Evolutionary conservation across 2,329 filamentous ascomycete species (phyloP), one percentile per base, ranked within the genome.

Genomic region (Pyricularia sp.): DNA sequence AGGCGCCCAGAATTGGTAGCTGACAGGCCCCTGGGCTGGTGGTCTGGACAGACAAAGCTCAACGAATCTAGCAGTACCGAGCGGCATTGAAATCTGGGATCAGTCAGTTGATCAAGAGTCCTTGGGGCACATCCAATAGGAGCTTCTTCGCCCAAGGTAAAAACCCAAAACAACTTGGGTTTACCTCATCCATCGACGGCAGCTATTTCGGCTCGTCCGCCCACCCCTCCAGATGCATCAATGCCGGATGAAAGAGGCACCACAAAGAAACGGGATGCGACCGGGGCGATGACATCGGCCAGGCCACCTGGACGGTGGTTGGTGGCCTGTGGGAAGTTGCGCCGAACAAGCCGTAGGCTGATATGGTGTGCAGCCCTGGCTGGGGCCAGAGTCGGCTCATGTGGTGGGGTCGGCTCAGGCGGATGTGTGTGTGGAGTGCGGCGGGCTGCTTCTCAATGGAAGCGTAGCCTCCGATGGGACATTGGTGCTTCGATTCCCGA

Each of bases 311-410:
- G 72, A 26, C 17, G 42, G 55, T 42, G 36, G 55, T 64, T 30
- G n/a, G 73, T 73, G 71, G 76, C 71, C 74, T 72, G 75, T 78
- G 78, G 79, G 76, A 81, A 79, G 75, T 73, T 78, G 76, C 78
- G 76, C 81, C 81, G 81, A 82, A 81, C 72, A 77, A 79, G 78
- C 80, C 80, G 80, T 78, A 81, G 79, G 79, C 80, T 81, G 80
- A 81, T 81, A 75, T 79, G 76, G 77, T 78, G 78, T 76, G 76
- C 71, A 69, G 71, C 72, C 68, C 65, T 58, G 42, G 59, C 59
- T 30, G 59, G 58, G 20, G 42, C 17, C 42, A 50, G 42, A 50
- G 42, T 50, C 42, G 42, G 42, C 42, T 50, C 42, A 20, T 50
- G 9, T n/a, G 42, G 42, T 50, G 42, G 42, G 42, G 42, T 50